Conservation (phyloP, 495 filamentous ascomycete genomes). For the Aspergillus bertholletiae region DNA sequence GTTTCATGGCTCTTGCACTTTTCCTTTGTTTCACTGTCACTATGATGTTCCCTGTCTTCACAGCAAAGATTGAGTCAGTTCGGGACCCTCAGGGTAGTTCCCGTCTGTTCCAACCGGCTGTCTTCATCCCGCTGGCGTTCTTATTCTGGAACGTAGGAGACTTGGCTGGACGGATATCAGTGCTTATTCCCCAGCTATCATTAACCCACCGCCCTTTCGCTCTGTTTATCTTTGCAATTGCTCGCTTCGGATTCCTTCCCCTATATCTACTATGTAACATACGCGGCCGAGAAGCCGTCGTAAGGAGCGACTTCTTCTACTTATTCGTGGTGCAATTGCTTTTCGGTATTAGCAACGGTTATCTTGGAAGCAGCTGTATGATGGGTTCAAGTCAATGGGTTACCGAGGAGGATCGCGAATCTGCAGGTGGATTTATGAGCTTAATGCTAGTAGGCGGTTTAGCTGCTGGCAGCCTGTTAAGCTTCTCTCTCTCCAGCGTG, state of each 20-base stretch:
- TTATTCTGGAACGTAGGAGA: conserved; percentile 95
- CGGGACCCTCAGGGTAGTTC: conserved; percentile 41
- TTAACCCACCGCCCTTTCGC: conserved; percentile 57
- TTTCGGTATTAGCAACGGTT: conserved; percentile 86
- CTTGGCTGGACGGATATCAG: conserved; percentile 68
- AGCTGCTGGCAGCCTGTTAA: conserved; percentile 80
- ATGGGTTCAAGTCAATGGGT: conserved; percentile 83
- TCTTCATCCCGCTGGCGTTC: conserved; percentile 88
- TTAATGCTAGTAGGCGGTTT: conserved; percentile 80
- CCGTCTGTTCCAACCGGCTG: conserved; percentile 62
- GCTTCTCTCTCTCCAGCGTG: conserved; percentile 64
- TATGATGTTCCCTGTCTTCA: conserved; percentile 95
- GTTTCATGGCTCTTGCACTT: conserved; percentile 65
- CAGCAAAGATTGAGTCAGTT: conserved; percentile 73
- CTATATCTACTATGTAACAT: conserved; percentile 90
- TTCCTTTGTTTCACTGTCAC: conserved; percentile 77
- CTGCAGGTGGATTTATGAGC: conserved; percentile 92
- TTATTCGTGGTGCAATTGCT: conserved; percentile 74
- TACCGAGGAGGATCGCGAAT: conserved; percentile 73
- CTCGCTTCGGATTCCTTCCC: conserved; percentile 69
- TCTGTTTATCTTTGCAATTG: conserved; percentile 61
- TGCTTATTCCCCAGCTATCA: conserved; percentile 58
- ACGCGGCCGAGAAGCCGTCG: conserved; percentile 59
- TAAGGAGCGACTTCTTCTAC: conserved; percentile 84
- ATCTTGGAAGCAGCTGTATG: conserved; percentile 80